These are phyloP conservation scores for Cytospora schulzeri DNA, from an alignment of 2,329 filamentous ascomycete genomes.

Conservation along the genomic window DNA sequence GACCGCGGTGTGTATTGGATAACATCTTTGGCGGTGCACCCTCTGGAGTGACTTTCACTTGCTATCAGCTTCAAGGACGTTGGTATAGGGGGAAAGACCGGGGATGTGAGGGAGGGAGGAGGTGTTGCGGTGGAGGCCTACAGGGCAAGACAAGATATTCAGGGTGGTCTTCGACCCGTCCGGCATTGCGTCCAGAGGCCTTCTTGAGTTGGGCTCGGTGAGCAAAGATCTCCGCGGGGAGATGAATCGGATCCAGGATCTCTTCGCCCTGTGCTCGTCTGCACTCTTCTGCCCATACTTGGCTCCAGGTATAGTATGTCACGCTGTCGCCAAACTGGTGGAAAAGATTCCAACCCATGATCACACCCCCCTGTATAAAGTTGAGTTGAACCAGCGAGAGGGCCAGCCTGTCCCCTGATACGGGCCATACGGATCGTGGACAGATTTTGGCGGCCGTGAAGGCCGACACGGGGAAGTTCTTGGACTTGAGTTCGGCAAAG, in stretches of 20 bases:
- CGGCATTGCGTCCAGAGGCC: slow-evolving; percentile 35
- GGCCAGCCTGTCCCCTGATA: slow-evolving; percentile 30
- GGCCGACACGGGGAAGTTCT: slow-evolving; percentile 32
- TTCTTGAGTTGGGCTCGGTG: slow-evolving; percentile 36
- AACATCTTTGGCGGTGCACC: slow-evolving; percentile 39
- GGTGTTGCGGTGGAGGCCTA: background rate
- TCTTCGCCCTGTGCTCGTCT: slow-evolving; percentile 36
- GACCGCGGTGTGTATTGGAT: slow-evolving; percentile 35
- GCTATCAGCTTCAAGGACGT: background rate
- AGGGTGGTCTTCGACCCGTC: slow-evolving; percentile 36
- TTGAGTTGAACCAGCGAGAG: slow-evolving; percentile 33
- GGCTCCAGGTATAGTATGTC: slow-evolving; percentile 36
- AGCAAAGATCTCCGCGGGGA: slow-evolving; percentile 35
- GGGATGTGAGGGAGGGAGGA: too few species aligned
- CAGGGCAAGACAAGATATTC: slow-evolving; percentile 37
- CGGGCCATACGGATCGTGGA: slow-evolving; percentile 33
- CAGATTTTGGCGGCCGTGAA: slow-evolving; percentile 32
- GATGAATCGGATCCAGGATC: slow-evolving; percentile 30
- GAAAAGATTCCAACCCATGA: slow-evolving; percentile 34
- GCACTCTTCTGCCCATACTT: slow-evolving; percentile 41
- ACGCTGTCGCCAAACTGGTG: slow-evolving; percentile 41
- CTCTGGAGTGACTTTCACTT: slow-evolving; percentile 31
- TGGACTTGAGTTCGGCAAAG: slow-evolving; percentile 33
- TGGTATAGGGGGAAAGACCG: background rate
- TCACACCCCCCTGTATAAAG: slow-evolving; percentile 35